Base-by-base conservation (phyloP, 352 stramenopile species). In the Phytophthora syringae region DNA sequence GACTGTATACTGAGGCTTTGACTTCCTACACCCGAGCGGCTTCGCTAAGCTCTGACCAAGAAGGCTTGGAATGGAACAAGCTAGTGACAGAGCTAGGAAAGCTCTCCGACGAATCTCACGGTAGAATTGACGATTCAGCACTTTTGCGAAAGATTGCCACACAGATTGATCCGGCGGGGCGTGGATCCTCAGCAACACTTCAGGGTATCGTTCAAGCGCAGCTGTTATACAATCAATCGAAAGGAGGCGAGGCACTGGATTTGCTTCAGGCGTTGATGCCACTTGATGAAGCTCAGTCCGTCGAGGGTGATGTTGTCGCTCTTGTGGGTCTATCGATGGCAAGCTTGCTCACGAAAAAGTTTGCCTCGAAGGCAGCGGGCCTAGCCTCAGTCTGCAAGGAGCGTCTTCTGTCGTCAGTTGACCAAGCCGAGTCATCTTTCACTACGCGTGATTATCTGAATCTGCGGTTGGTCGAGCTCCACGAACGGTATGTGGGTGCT, bases 1-100 rank as follows among this genome's bases (percentile, higher is more conserved):
- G 77, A 6, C 61, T 90, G 1, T 71, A 84, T 34, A 52, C 60
- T 0, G 58, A 84, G 37, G 76, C 84, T 15, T 62, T 69, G 16
- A 32, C n/a, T 5, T 81, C 87, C 7, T 87, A 79, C 44, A 48
- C 59, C 18, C 74, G 62, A 15, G 70, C 74, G 7, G n/a, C 36
- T 25, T 72, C 66, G 5, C 66, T 28, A 7, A 12, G 50, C 53
- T 18, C 53, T 60, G 25, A 42, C 0, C 50, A 51, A 25, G 39
- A 60, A 24, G 66, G 59, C 7, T 25, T 85, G 11, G 55, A 74
- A 44, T 88, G 79, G 79, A 85, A 85, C 43, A 58, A 30, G 10
- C 55, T 70, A 1, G 42, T 88, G 22, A 69, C 77, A 54, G 63
- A 64, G 13, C 48, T 82, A 11, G 64, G 59, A 18, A n/a, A 67